These are phyloP conservation scores for Alopecurus myosuroides DNA, from an alignment of 176 grass and related monocot species.

Conservation along the genomic window DNA sequence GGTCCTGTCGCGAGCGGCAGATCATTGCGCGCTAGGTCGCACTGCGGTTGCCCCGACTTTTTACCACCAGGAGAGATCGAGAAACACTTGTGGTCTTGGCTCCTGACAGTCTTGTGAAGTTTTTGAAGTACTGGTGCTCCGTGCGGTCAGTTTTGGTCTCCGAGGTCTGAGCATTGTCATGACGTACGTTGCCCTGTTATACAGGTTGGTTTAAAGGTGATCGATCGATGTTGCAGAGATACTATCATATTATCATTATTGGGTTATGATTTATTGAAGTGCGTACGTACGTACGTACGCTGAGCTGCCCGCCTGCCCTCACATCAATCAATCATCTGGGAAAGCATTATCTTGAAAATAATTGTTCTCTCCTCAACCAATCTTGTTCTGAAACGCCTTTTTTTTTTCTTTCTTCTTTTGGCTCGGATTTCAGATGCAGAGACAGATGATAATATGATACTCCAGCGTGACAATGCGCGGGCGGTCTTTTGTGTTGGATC, in stretches of 20 bases:
- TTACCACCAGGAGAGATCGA: no score
- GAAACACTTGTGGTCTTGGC: no score
- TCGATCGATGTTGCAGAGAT: background rate
- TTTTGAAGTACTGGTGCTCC: background rate
- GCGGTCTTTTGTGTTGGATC: background rate
- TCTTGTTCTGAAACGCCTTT: background rate
- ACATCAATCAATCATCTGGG: background rate
- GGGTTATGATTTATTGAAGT: background rate
- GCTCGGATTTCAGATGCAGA: background rate
- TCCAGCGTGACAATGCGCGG: background rate
- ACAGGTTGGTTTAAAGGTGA: background rate
- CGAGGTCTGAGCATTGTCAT: background rate
- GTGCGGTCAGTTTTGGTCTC: background rate
- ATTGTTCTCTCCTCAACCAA: background rate
- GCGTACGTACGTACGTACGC: background rate
- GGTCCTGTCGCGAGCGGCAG: no score
- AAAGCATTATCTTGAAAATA: background rate
- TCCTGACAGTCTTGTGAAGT: background rate
- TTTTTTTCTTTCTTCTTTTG: background rate
- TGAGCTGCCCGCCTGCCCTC: background rate
- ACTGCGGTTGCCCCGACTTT: no score
- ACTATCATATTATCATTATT: conserved; percentile 17
- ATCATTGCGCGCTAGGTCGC: no score
- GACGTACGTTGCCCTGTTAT: background rate
- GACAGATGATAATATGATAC: background rate